Percentiles rank a stretch among this genome's conserved stretches.
These are phyloP conservation scores for Corniculantispora saksenae DNA, from an alignment of 2,329 filamentous ascomycete species.

Conservation along the genomic window DNA sequence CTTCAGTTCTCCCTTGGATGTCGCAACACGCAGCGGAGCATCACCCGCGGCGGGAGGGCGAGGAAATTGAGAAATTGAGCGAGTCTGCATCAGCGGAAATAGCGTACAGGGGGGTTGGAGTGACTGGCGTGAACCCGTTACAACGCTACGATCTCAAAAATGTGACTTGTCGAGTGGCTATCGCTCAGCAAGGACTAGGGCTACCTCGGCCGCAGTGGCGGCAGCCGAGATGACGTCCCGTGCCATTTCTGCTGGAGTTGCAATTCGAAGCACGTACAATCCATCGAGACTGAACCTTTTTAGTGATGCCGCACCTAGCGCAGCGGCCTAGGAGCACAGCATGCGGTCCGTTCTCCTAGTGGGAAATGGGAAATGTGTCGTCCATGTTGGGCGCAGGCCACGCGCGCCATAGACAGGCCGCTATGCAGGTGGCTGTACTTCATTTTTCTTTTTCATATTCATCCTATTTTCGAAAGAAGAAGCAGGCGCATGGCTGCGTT, in stretches of 20 bases:
- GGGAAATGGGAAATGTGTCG: too few relatives aligned
- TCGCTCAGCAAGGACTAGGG: background rate
- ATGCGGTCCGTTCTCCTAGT: too few relatives aligned
- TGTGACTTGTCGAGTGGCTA: conserved; percentile 10
- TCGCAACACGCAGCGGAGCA: background rate
- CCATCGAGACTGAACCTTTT: background rate
- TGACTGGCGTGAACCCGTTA: conserved; percentile 1
- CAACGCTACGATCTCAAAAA: conserved; percentile 5
- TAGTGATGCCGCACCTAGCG: background rate
- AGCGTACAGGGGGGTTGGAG: background rate
- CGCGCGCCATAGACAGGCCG: background rate
- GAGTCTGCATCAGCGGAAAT: background rate
- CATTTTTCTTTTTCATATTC: background rate
- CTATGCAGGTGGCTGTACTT: background rate
- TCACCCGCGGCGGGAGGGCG: background rate
- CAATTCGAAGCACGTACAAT: background rate
- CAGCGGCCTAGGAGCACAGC: background rate
- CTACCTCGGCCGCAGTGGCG: background rate
- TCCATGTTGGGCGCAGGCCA: background rate
- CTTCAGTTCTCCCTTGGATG: background rate
- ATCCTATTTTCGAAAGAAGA: background rate
- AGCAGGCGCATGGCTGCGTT: too few relatives aligned
- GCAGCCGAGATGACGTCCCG: background rate
- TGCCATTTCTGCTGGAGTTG: background rate
- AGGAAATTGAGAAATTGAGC: background rate